Evolutionary conservation across 805 yeast species (phyloP), one percentile per base, ranked within the genome.

Genomic region (Saccharomycopsis malanga): DNA sequence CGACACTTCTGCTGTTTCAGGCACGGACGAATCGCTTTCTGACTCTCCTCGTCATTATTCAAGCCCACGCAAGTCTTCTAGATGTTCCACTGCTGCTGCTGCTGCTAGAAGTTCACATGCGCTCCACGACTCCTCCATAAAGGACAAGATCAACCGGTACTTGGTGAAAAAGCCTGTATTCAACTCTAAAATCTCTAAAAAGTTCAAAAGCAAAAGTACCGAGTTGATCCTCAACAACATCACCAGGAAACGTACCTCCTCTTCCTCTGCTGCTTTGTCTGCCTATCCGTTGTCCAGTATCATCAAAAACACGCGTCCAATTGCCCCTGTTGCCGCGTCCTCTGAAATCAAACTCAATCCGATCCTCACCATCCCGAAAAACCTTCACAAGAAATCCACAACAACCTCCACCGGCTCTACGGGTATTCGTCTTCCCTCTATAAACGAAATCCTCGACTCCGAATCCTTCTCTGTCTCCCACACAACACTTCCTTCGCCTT

Each of bases 161-260:
- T 37, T 50, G 24, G 39, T 46, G 7, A 44, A 32, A 22, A 61
- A 49, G 36, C 65, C 65, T 21, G 50, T 48, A 4, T 62, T 61
- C 53, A 61, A 56, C 34, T 56, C 65, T 12, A 57, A 53, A 43
- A 62, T 62, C 39, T 56, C 61, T 45, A 57, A 56, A 35, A 60
- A 61, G 34, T 52, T 52, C 47, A 49, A 46, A 41, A 51, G 45
- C 25, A 51, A 45, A 29, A 30, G 39, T 21, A 48, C 39, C n/a
- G 54, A 51, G 22, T 12, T 34, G 46, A 62, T 61, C 54, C 44
- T 58, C 10, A 41, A 43, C 14, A 45, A 37, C 25, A 42, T 49
- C 22, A 49, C 41, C 23, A 49, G 35, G 37, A 49, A 30, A 34
- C 42, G 34, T 40, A 18, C 18, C 36, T 32, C 36, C 17, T 6